Percentiles rank a stretch among this genome's conserved stretches.
Conservation (phyloP, 2,329 filamentous ascomycete genomes). For the Aspergillus sp. region DNA sequence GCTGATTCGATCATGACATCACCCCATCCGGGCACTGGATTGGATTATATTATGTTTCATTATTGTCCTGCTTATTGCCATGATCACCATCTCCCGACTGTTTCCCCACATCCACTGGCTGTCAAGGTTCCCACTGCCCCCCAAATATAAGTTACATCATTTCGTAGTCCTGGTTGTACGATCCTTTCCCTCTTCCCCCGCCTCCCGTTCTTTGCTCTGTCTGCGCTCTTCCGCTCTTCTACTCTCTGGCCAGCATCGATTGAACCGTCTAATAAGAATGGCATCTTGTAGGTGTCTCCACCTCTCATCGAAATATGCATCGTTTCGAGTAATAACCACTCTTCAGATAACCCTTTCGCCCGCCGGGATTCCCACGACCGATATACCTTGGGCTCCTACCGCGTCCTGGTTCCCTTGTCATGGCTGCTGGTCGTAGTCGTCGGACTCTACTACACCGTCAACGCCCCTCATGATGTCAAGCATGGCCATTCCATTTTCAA, state of each 20-base stretch:
- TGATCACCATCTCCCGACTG: too few species aligned
- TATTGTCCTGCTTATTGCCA: too few species aligned
- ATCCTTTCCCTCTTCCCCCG: background rate
- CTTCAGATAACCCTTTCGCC: slow-evolving; percentile 66
- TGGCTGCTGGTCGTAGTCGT: slow-evolving; percentile 73
- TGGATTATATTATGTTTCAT: too few species aligned
- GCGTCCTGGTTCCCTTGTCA: slow-evolving; percentile 68
- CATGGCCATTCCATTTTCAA: slow-evolving; percentile 69
- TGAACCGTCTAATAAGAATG: background rate
- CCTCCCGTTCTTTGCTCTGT: background rate
- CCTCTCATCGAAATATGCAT: too few species aligned
- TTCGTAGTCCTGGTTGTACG: background rate
- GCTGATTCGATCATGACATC: background rate
- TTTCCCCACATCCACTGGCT: background rate
- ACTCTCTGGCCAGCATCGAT: background rate
- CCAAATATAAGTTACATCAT: background rate
- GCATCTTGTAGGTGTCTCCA: slow-evolving; percentile 13
- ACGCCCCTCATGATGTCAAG: slow-evolving; percentile 62
- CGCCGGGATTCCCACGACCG: slow-evolving; percentile 65
- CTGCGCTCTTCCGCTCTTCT: background rate
- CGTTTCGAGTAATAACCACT: background rate
- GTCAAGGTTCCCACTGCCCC: background rate
- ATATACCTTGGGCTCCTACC: slow-evolving; percentile 68
- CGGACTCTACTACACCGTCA: slow-evolving; percentile 71
- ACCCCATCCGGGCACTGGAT: too few species aligned